Evolutionary conservation across 2,329 filamentous ascomycete species (phyloP).

Genomic region (Alternaria brassicae): DNA sequence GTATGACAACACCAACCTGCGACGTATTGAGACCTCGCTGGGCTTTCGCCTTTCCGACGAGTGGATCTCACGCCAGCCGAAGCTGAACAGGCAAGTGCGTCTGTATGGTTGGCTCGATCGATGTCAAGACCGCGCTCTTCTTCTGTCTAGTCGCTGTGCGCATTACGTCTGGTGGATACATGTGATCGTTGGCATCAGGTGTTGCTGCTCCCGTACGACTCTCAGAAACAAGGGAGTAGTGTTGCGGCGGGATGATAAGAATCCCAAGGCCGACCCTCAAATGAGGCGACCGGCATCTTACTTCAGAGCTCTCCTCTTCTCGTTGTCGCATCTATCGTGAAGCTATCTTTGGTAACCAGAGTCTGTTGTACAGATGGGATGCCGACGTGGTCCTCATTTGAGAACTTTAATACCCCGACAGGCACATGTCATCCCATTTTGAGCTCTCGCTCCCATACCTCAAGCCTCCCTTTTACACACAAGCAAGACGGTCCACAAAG

Average conservation of each 20-base stretch:
- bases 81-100: slow-evolving; percentile 42
- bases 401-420: slow-evolving; percentile 73
- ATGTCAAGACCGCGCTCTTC: slow-evolving; percentile 50
- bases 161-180: slow-evolving; percentile 39
- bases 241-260: slow-evolving; percentile 47
- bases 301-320: slow-evolving; percentile 58
- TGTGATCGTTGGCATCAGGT: slow-evolving; percentile 43
- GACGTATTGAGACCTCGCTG: slow-evolving; percentile 62
- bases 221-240: slow-evolving; percentile 15
- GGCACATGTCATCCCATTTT: slow-evolving; percentile 75
- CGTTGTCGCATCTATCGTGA: slow-evolving; percentile 51
- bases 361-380: slow-evolving; percentile 73
- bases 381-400: slow-evolving; percentile 78
- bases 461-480: slow-evolving; percentile 51
- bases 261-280: slow-evolving; percentile 61
- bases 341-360: slow-evolving; percentile 69
- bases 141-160: slow-evolving; percentile 33
- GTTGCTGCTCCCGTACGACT: slow-evolving; percentile 43
- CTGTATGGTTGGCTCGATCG: slow-evolving; percentile 55
- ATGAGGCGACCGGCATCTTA: slow-evolving; percentile 59
- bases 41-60: slow-evolving; percentile 64
- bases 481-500: slow-evolving; percentile 26
- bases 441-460: slow-evolving; percentile 55
- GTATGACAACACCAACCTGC: slow-evolving; percentile 35
- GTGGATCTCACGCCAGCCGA: slow-evolving; percentile 54